These are phyloP conservation scores for Macrophomina tecta DNA, from an alignment of 2,329 filamentous ascomycete genomes.

Conservation along the genomic window DNA sequence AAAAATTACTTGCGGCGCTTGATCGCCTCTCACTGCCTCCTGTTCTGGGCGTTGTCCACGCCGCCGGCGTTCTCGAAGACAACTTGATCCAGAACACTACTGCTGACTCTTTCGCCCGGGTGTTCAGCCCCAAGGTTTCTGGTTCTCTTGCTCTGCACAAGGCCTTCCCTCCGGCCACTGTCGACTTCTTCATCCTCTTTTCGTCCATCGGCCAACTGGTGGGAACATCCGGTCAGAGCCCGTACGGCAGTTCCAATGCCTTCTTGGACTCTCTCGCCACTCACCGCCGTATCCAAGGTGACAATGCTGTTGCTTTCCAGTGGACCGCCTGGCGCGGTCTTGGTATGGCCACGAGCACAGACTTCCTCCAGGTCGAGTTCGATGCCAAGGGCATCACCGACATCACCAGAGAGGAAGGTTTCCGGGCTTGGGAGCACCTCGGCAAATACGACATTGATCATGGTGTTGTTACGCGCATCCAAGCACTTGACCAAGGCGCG, in stretches of 20 bases:
- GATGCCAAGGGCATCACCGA: constrained; percentile 51
- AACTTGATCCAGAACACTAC: constrained; percentile 44
- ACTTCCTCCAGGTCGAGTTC: constrained; percentile 51
- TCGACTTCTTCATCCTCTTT: constrained; percentile 35
- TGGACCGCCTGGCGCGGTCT: constrained; percentile 53
- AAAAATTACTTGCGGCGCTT: constrained; percentile 34
- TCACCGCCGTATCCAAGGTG: constrained; percentile 40
- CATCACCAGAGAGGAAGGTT: constrained; percentile 50
- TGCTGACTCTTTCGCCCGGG: constrained; percentile 37
- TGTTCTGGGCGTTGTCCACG: constrained; percentile 51
- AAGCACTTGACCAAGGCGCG: constrained; percentile 42
- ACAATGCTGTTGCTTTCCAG: constrained; percentile 51
- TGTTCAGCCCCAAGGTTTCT: constrained; percentile 43
- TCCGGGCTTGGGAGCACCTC: constrained; percentile 51
- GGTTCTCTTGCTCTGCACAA: constrained; percentile 37
- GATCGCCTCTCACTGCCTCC: constrained; percentile 46
- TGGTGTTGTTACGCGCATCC: constrained; percentile 46
- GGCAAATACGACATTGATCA: constrained; percentile 45
- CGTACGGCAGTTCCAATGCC: constrained; percentile 32
- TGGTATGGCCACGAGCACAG: constrained; percentile 47
- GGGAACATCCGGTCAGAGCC: constrained; percentile 22
- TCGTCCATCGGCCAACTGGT: constrained; percentile 28
- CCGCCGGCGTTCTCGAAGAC: constrained; percentile 48
- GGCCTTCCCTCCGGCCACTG: constrained; percentile 38
- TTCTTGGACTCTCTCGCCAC: constrained; percentile 32